Evolutionary conservation across 495 filamentous ascomycete genomes (phyloP), one percentile per base, ranked within the genome.

Genomic region (Chlorociboria aeruginascens): DNA sequence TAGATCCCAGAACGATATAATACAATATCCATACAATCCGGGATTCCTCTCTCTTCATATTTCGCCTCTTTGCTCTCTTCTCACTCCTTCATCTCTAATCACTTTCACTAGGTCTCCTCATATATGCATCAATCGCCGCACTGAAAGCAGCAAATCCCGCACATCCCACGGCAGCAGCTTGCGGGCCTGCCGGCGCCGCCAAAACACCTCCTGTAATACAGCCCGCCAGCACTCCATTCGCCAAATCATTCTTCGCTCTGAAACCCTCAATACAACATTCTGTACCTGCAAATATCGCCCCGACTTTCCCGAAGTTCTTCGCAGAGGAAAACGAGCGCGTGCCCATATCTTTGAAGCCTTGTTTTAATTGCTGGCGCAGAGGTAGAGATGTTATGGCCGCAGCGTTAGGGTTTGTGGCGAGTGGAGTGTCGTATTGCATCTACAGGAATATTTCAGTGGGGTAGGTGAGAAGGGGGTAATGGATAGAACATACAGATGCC

Each of bases 61-160:
- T 1, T 28, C 40, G 2, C 40, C 7, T 43, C 29, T 32, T 43
- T 28, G 10, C 25, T 14, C 28, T 32, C 8, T 40, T 32, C 20
- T 40, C 13, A 8, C 10, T 11, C 16, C 17, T 41, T 9, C 41
- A 32, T 30, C 32, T 36, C 33, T 46, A 76, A 11, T 74, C 71
- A 42, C 63, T 64, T 6, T 77, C 74, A 57, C 66, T 73, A 6
- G 74, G 74, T 61, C 67, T 79, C 53, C 86, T 65, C 81, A 96
- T 82, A 66, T 86, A 97, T 35, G 75, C 79, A 74, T 98, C 92
- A 65, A 98, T 96, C 9, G 92, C 92, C 41, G 84, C 80, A 68
- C 83, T 89, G 61, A 98, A 98, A 28, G 89, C 93, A 41, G 92
- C 92, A 63, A 98, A 97, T 7, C 92, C 92, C 4, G 78, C 88